Evolutionary conservation across 208 protist genomes (phyloP), one percentile per base, ranked within the genome.

Genomic region (Crithidia bombi): DNA sequence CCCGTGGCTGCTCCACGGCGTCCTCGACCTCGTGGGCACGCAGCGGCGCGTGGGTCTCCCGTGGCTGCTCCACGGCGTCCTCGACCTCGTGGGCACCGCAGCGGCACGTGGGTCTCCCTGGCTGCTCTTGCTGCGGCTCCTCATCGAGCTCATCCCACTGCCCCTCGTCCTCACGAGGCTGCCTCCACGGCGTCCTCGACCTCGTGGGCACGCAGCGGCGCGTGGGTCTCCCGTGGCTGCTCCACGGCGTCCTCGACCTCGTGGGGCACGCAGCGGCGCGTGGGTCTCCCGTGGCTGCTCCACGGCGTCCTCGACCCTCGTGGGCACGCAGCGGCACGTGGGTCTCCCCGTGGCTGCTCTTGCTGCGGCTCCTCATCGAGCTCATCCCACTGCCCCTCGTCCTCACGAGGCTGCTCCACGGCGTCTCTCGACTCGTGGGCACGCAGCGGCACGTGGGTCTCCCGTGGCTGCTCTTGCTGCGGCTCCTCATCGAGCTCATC

Each of bases 321-420:
- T 56, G 26, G 1, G 55, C 33, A 19, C 25, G 26, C 50, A 35
- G 50, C 50, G 19, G 30, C 54, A 49, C n/a, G n/a, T n/a, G n/a
- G n/a, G n/a, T n/a, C n/a, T n/a, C n/a, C n/a, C n/a, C n/a, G n/a
- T n/a, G n/a, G n/a, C n/a, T n/a, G n/a, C n/a, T n/a, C n/a, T n/a
- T 55, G 41, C 3, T 52, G 1, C 41, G 46, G n/a, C 41, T 17
- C n/a, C 19, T 67, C 62, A 12, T 67, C 33, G n/a, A 57, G 56
- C 58, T 74, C 51, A 17, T 49, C 51, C 28, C 54, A 54, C 32
- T 56, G 55, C 14, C 19, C n/a, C n/a, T n/a, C n/a, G n/a, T n/a
- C n/a, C n/a, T n/a, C n/a, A n/a, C n/a, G n/a, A n/a, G n/a, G n/a
- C n/a, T n/a, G n/a, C n/a, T n/a, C n/a, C n/a, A n/a, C 9, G n/a